Evolutionary conservation across 2,329 filamentous ascomycete species (phyloP).

Genomic region (Clonostachys rhizophaga): DNA sequence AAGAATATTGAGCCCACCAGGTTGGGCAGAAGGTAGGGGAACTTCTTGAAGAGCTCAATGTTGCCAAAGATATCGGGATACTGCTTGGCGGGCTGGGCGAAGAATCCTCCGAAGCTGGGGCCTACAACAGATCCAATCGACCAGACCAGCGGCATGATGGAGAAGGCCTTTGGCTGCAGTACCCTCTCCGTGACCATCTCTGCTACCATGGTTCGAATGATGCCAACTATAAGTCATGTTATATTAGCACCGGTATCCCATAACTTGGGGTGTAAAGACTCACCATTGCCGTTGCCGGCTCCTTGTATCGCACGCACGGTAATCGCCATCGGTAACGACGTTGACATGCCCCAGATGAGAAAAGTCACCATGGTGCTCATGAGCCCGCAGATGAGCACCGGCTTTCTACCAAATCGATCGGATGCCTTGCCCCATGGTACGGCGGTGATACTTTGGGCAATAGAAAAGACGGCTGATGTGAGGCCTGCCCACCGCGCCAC

Average conservation of each 20-base stretch:
- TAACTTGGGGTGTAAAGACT: constrained; percentile 8
- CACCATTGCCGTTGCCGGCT: constrained; percentile 79
- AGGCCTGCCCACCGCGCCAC: constrained; percentile 80
- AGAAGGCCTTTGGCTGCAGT: constrained; percentile 84
- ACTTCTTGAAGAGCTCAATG: constrained; percentile 64
- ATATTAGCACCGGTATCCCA: background rate
- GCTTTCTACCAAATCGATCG: constrained; percentile 78
- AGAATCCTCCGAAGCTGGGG: constrained; percentile 79
- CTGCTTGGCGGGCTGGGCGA: constrained; percentile 75
- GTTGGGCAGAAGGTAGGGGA: constrained; percentile 83
- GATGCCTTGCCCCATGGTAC: constrained; percentile 73
- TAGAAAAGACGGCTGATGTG: constrained; percentile 67
- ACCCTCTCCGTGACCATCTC: constrained; percentile 87
- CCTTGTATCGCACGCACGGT: constrained; percentile 73
- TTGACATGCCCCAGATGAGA: constrained; percentile 79
- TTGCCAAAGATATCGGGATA: constrained; percentile 67
- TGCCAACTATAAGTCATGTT: constrained; percentile 59
- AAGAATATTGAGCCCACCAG: constrained; percentile 74
- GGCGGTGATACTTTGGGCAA: constrained; percentile 67
- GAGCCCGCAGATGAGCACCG: constrained; percentile 69
- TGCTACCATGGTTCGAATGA: constrained; percentile 86
- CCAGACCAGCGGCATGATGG: constrained; percentile 89
- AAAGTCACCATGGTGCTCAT: constrained; percentile 77
- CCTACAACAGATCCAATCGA: constrained; percentile 84
- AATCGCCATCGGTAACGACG: constrained; percentile 75